Evolutionary conservation across 139 green algal species (phyloP), one percentile per base, ranked within the genome.

Genomic region (Micractinium sp.): DNA sequence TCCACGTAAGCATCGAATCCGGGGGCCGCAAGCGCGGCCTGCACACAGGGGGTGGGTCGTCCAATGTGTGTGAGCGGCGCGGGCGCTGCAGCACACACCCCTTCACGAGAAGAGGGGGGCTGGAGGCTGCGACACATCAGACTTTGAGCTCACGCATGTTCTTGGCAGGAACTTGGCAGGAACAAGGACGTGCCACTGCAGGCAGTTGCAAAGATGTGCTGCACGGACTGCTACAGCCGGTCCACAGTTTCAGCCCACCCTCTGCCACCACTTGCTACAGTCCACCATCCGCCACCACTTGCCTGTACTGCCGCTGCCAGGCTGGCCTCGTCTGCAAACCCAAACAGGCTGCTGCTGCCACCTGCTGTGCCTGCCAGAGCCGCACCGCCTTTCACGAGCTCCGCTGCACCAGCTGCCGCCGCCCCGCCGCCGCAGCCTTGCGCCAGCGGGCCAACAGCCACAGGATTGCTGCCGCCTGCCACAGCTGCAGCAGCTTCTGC

Each of bases 11-110:
- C 67, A n/a, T 83, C 12, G 29, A 91, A 90, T 0, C 41, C 78
- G n/a, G 89, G 89, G 47, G 89, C 89, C 0, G 35, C 38, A 19
- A 79, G 76, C 16, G 38, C 27, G 13, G 83, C 83, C 83, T 87
- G 83, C 53, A 85, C 19, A 47, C 25, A 63, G 47, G 16, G n/a
- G 47, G 74, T n/a, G 27, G 71, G 3, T 4, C 23, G 20, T 15
- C 13, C 5, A 19, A 82, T n/a, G 38, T 18, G 16, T 4, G 4
- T 33, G 23, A 22, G 74, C 15, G 33, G 74, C 16, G 74, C 74
- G 33, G 23, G 13, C n/a, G 3, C 0, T 23, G 22, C 19, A 14
- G 20, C n/a, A 75, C 36, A 66, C 31, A 47, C 31, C 79, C 67
- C 39, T 7, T 29, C 19, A 38, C 39, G 63, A 53, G 18, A 33